Evolutionary conservation across 2,329 filamentous ascomycete species (phyloP).

Genomic region (Colletotrichum horii): DNA sequence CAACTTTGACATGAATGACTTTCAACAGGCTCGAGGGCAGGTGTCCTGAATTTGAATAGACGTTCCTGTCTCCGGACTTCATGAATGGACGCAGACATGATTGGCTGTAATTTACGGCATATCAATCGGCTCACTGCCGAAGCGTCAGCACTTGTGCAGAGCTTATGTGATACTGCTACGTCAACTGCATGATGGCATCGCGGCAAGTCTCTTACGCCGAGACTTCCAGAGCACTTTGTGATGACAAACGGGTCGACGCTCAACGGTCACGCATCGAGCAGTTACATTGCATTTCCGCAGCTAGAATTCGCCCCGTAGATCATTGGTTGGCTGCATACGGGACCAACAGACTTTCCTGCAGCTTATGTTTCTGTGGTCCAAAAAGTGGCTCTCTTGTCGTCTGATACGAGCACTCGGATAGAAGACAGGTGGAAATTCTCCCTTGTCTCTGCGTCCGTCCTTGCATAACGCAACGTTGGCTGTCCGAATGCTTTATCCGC

Average conservation of each 20-base stretch:
- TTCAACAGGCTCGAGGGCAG: background rate
- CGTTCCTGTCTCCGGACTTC: background rate
- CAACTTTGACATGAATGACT: background rate
- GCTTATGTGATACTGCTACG: background rate
- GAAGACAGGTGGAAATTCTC: background rate
- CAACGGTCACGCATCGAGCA: background rate
- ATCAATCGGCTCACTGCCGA: background rate
- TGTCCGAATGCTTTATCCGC: background rate
- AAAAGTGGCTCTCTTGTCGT: background rate
- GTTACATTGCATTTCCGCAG: background rate
- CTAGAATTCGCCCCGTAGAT: background rate
- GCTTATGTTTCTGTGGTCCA: background rate
- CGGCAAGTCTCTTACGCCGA: background rate
- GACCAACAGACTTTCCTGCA: background rate
- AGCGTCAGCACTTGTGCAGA: background rate
- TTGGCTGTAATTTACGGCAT: background rate
- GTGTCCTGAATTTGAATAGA: background rate
- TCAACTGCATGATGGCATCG: background rate
- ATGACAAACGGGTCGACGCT: background rate
- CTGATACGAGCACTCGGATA: background rate
- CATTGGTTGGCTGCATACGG: background rate
- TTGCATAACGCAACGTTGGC: background rate
- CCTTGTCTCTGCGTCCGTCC: background rate
- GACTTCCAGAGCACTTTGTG: background rate
- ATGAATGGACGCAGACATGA: background rate